Evolutionary conservation across 176 grass and related monocot genomes (phyloP), one percentile per base, ranked within the genome.

Genomic region (Bolboschoenus planiculmis): DNA sequence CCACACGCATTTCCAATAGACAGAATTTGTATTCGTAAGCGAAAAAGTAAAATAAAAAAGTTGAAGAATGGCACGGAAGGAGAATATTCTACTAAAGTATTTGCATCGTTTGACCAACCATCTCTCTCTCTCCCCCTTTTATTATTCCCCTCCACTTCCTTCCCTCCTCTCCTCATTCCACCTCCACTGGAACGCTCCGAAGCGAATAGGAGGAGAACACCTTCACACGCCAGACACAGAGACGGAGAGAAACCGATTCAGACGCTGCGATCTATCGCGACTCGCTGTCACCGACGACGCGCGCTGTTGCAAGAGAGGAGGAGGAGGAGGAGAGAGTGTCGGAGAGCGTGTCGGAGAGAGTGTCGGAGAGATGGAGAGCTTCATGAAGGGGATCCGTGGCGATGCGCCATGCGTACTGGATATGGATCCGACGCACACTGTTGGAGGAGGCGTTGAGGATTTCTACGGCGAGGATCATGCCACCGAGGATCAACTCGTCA

Each of bases 291-390:
- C 30, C 50, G 16, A 62, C n/a, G 26, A 37, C 13, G 42, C 42
- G 14, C 27, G 5, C 26, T 35, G 39, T 34, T 30, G 59, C 14
- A 21, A 57, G 81, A 44, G 33, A 42, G 31, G 18, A 55, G 30
- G 4, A 11, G 21, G 15, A 44, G 57, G 2, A 43, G 58, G 20
- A 68, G 29, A 37, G 29, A 18, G 36, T 21, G 67, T 46, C 0
- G 50, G 13, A n/a, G n/a, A n/a, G n/a, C n/a, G n/a, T n/a, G n/a
- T n/a, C n/a, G n/a, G n/a, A n/a, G n/a, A n/a, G n/a, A n/a, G n/a
- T n/a, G n/a, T n/a, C n/a, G n/a, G n/a, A n/a, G n/a, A 61, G 56
- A 94, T 94, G 92, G 96, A 95, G 92, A 98, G 90, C 86, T 90
- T 79, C 42, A 80, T 91, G 86, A 94, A 86, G 88, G 90, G 60